Evolutionary conservation across 306 rosid species (phyloP).

Genomic region (Astragalus glycyphyllos): DNA sequence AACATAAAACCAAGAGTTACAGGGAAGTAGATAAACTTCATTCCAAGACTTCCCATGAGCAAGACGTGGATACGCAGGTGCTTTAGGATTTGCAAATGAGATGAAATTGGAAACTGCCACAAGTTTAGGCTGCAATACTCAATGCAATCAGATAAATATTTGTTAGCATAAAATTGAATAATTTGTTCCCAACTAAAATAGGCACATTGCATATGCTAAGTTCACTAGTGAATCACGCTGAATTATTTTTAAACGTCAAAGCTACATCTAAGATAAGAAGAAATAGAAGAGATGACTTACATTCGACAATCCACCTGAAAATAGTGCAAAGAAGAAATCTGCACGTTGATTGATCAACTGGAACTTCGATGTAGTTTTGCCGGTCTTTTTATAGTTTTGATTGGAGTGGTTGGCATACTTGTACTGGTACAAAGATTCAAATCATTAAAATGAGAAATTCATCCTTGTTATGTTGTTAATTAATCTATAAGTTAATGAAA

Average conservation of each 20-base stretch:
- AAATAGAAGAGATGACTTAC: constrained; percentile 52
- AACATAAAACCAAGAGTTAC: constrained; percentile 10
- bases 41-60: constrained; percentile 95
- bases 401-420: constrained; percentile 60
- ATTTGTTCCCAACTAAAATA: too few relatives aligned
- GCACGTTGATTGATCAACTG: constrained; percentile 84
- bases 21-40: constrained; percentile 53
- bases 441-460: too few relatives aligned
- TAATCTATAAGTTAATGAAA: not conserved
- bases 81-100: constrained; percentile 83
- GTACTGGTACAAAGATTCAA: constrained; percentile 58
- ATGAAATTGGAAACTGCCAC: constrained; percentile 73
- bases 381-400: constrained; percentile 53
- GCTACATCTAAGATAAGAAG: too few relatives aligned
- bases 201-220: too few relatives aligned
- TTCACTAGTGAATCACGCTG: too few relatives aligned
- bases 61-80: constrained; percentile 86
- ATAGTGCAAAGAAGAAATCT: constrained; percentile 81
- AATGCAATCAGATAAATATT: too few relatives aligned
- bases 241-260: not conserved
- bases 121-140: constrained; percentile 71
- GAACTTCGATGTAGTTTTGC: constrained; percentile 65
- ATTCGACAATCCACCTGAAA: constrained; percentile 71
- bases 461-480: not conserved
- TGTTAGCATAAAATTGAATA: too few relatives aligned